These are phyloP conservation scores for Populus hybrid DNA, from an alignment of 441 rosid genomes.

Conservation along the genomic window DNA sequence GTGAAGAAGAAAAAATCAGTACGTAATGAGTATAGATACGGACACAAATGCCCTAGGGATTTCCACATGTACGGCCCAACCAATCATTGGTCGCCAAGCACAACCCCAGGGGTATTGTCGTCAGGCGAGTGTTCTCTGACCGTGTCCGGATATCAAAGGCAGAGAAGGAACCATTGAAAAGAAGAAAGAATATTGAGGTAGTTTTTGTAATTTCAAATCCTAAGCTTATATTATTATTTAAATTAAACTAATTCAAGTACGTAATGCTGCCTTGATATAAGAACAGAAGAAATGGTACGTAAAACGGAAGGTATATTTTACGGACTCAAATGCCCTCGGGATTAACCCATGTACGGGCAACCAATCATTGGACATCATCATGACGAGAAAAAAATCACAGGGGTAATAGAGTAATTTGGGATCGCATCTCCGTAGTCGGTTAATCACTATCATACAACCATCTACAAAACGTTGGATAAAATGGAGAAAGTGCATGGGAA, in stretches of 20 bases:
- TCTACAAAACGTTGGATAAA: not conserved
- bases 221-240: not conserved
- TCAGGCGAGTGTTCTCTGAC: not conserved
- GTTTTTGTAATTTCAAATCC: constrained; percentile 19
- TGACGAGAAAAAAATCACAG: not conserved
- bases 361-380: constrained; percentile 28
- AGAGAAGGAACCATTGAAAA: not conserved
- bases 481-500: constrained; percentile 19
- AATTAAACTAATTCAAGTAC: too few species aligned
- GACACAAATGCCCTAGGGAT: constrained; percentile 48
- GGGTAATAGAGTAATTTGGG: constrained; percentile 31
- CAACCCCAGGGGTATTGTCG: constrained; percentile 26
- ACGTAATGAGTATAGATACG: not conserved
- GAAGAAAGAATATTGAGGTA: constrained; percentile 11
- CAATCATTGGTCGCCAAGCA: constrained; percentile 31
- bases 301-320: not conserved
- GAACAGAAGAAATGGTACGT: constrained; percentile 8
- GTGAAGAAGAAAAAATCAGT: not conserved
- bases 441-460: not conserved
- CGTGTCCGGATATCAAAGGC: constrained; percentile 2
- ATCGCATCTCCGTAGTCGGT: not conserved
- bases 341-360: constrained; percentile 30
- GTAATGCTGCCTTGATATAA: not conserved
- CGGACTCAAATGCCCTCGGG: constrained; percentile 46
- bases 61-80: constrained; percentile 26